Evolutionary conservation across 2,329 filamentous ascomycete genomes (phyloP), one percentile per base, ranked within the genome.

Genomic region (Fusarium euwallaceae): DNA sequence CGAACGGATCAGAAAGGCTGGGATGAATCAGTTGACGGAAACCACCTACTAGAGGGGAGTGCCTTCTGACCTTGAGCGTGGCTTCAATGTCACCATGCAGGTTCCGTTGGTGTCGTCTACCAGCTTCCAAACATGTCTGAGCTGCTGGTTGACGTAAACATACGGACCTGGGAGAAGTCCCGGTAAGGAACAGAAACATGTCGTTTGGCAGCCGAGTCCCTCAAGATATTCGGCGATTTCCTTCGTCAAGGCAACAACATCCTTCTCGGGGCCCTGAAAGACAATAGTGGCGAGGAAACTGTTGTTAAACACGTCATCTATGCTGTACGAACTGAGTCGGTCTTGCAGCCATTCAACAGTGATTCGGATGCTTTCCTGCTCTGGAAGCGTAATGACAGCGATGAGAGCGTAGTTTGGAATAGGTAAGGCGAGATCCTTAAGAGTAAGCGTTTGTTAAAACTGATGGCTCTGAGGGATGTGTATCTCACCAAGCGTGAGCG

Each of bases 41-140:
- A 2, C 24, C 1, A 27, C 1, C 24, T 27, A 2, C 1, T 27
- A 27, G 24, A 1, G 24, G 1, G 24, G 1, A 27, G 24, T 1
- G n/a, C 4, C 2, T 22, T 14, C 43, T 24, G 1, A 24, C 43
- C 12, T 45, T 14, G 43, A 22, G 11, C 43, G 43, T 24, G 43
- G 43, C 12, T 24, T 45, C 20, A 45, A 16, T 24, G 43, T 45
- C 0, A 45, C 43, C 43, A 48, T 48, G 43, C 43, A 48, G 4
- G 43, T 48, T 27, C 43, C 43, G 22, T 48, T 48, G 7, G 4
- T 6, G 6, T 48, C 43, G 1, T 48, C 43, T 8, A 27, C 43
- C 22, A 48, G 8, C 12, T 48, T 48, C 43, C 22, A 48, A 6
- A 16, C 43, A 16, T 9, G 7, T 4, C 22, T 24, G 20, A 48